phyloP scores from a whole-genome alignment of 768 basidiomycete species.

The Neoboletus subvelutipes region DNA sequence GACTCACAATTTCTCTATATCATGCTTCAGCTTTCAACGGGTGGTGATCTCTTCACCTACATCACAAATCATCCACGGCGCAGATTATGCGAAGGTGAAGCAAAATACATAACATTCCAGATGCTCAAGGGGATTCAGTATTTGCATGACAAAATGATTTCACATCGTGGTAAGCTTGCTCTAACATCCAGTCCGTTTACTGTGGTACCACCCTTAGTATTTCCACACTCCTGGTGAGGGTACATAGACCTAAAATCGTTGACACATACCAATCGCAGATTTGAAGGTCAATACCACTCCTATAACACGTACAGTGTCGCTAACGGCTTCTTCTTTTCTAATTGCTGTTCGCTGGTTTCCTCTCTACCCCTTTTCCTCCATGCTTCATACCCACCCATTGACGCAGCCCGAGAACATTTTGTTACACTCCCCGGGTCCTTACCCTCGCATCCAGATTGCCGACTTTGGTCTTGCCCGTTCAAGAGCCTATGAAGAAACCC shows the following conservation, averaged over 20 bases:
- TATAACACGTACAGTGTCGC: neutral
- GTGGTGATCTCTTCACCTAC: conserved; percentile 87
- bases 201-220: neutral
- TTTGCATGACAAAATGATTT: conserved; percentile 68
- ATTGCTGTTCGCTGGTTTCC: neutral
- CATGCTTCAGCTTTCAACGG: conserved; percentile 82
- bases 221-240: neutral
- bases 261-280: conserved; percentile 40
- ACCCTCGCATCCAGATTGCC: conserved; percentile 81
- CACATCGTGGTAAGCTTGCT: conserved; percentile 65
- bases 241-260: neutral
- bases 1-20: conserved; percentile 71
- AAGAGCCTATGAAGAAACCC: conserved; percentile 75
- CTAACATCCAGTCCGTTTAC: neutral
- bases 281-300: conserved; percentile 49
- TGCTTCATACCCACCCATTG: neutral
- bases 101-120: conserved; percentile 83
- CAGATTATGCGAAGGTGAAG: conserved; percentile 73
- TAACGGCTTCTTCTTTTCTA: neutral
- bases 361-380: neutral
- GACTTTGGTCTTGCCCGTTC: conserved; percentile 85
- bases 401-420: conserved; percentile 81
- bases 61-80: conserved; percentile 59
- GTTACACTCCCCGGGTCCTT: conserved; percentile 74
- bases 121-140: conserved; percentile 69